phyloP scores from a whole-genome alignment of 2,329 filamentous ascomycete species.

The Hymenoscyphus albidus region DNA sequence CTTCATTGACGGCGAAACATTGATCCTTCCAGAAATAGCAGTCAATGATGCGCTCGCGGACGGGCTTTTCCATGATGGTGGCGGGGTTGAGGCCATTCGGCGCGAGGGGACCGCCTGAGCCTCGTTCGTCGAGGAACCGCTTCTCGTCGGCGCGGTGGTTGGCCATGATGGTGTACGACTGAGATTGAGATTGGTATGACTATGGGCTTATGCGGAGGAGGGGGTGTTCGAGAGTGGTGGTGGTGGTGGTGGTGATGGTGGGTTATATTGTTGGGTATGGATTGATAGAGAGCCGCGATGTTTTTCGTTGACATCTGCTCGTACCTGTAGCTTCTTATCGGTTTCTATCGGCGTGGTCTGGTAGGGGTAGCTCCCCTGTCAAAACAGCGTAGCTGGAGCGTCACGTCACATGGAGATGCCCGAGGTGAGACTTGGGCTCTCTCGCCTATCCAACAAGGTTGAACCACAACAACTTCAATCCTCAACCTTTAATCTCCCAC shows the following conservation, averaged over 20 bases:
- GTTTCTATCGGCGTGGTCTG: not conserved
- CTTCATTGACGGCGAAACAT: constrained; percentile 90
- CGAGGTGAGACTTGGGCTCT: not conserved
- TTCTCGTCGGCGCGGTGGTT: constrained; percentile 75
- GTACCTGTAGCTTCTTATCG: too few relatives aligned
- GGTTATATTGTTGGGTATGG: not conserved
- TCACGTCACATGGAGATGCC: not conserved
- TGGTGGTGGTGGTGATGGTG: not conserved
- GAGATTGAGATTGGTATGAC: not conserved
- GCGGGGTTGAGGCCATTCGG: constrained; percentile 88
- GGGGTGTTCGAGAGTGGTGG: not conserved
- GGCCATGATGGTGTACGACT: constrained; percentile 29
- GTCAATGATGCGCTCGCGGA: constrained; percentile 91
- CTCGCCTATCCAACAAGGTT: not conserved
- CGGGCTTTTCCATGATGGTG: constrained; percentile 93
- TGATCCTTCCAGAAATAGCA: constrained; percentile 99
- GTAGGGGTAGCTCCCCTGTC: not conserved
- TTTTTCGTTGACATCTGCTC: too few relatives aligned
- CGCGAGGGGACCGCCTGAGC: constrained; percentile 70
- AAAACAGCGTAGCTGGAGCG: not conserved
- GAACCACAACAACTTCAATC: not conserved
- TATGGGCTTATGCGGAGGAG: not conserved
- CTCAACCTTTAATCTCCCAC: too few relatives aligned
- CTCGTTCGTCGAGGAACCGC: constrained; percentile 84
- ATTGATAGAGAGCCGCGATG: too few relatives aligned